Evolutionary conservation across 2,329 filamentous ascomycete species (phyloP).

Genomic region (Penicillium sp.): DNA sequence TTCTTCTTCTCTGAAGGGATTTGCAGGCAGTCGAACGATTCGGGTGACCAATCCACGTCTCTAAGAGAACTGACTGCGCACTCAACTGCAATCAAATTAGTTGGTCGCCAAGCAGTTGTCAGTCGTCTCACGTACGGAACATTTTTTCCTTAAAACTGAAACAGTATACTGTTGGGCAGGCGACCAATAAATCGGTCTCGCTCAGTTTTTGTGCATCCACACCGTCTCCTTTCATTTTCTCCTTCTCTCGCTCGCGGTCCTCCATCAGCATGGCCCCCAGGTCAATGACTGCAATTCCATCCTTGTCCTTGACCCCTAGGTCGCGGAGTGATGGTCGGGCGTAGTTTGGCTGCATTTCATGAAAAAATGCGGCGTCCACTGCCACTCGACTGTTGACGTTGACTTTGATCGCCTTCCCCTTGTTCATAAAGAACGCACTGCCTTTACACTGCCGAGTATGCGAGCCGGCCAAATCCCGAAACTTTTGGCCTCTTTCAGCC

Average conservation of each 20-base stretch:
- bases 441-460: constrained; percentile 38
- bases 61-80: neutral
- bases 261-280: neutral
- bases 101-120: neutral
- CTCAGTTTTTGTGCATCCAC: neutral
- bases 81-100: neutral
- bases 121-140: neutral
- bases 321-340: neutral
- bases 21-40: neutral
- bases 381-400: neutral
- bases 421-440: constrained; percentile 25
- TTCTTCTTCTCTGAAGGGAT: neutral
- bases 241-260: constrained; percentile 4
- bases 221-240: neutral
- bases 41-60: neutral
- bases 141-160: constrained; percentile 4
- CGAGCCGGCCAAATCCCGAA: constrained; percentile 31
- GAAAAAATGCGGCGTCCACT: neutral
- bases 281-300: neutral
- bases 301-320: neutral
- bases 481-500: constrained; percentile 32
- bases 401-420: neutral
- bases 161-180: neutral
- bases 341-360: constrained; percentile 1
- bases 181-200: neutral